Evolutionary conservation across 2,329 filamentous ascomycete species (phyloP).

Genomic region (Trichophyton equinum): DNA sequence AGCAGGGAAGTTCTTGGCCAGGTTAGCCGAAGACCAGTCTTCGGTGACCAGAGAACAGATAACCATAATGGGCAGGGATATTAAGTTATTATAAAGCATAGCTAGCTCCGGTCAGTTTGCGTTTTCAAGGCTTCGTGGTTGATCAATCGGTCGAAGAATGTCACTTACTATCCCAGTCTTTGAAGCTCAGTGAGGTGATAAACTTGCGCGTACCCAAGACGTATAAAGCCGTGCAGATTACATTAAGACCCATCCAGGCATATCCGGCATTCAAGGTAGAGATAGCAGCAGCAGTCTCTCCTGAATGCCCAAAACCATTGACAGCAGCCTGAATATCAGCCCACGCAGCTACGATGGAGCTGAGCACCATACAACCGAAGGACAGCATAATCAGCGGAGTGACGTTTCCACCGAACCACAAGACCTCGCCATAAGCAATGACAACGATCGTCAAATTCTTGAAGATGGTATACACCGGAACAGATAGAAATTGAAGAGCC

Average conservation of each 20-base stretch:
- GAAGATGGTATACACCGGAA: slow-evolving; percentile 98
- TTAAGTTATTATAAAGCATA: slow-evolving; percentile 99
- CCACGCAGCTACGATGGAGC: slow-evolving; percentile 93
- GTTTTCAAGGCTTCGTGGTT: neutral
- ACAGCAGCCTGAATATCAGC: slow-evolving; percentile 85
- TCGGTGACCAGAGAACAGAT: slow-evolving; percentile 70
- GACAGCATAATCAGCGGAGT: slow-evolving; percentile 77
- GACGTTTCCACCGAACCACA: slow-evolving; percentile 93
- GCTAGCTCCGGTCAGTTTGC: slow-evolving; percentile 43
- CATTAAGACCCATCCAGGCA: slow-evolving; percentile 95
- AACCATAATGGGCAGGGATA: slow-evolving; percentile 85
- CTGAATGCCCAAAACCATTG: slow-evolving; percentile 42
- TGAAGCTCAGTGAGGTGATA: slow-evolving; percentile 98
- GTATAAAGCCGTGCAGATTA: slow-evolving; percentile 82
- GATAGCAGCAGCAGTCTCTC: slow-evolving; percentile 57
- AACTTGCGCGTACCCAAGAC: slow-evolving; percentile 90
- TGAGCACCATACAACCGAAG: slow-evolving; percentile 92
- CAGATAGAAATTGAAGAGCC: slow-evolving; percentile 87
- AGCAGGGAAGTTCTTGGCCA: slow-evolving; percentile 72
- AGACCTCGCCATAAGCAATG: slow-evolving; percentile 93
- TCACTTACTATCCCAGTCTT: slow-evolving; percentile 92
- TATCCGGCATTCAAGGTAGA: slow-evolving; percentile 90
- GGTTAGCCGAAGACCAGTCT: slow-evolving; percentile 80
- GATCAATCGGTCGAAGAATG: neutral
- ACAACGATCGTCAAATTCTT: slow-evolving; percentile 99